Evolutionary conservation across 208 protist genomes (phyloP), one percentile per base, ranked within the genome.

Genomic region (Trypanosoma melophagium): DNA sequence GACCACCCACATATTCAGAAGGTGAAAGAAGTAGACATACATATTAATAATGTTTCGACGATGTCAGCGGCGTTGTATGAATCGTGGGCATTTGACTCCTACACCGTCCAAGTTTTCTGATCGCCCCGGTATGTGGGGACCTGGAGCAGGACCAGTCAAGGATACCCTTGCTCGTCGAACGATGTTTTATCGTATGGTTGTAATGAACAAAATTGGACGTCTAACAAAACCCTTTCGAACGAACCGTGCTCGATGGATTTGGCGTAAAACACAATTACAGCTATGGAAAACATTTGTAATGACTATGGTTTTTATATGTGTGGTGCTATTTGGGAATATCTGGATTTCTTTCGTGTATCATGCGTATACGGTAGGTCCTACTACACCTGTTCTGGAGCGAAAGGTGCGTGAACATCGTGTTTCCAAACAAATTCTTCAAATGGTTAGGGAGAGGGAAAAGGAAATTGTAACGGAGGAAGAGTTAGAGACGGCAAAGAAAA

Each of bases 371-470:
- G 86, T 94, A 16, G 87, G 87, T 1, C 87, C 90, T 3, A 86
- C 83, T 28, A 96, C 90, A 1, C 90, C 90, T 1, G 87, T 96
- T 45, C 77, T 96, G 16, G 85, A 96, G 58, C 85, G 90, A n/a
- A 93, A 93, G 57, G 90, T 93, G 51, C 90, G 87, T 66, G 87
- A 96, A 66, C 90, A 96, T 60, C 84, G 90, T 28, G 86, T 96
- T 12, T 93, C 87, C 13, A 93, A 93, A 75, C 90, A 96, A 59
- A 93, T 96, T 79, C 79, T 96, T 77, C 86, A 92, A 57, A 96
- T 96, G 90, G 90, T 96, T 8, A 87, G 90, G 42, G 87, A 96
- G 67, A 77, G 86, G 17, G 90, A 96, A 76, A 85, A 83, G 22
- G 81, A 87, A 45, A 63, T 96, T 17, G 66, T 83, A 22, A 67